Base-by-base conservation (phyloP, 371 early-diverging fungal species). In the Syncephalastrum racemosum region DNA sequence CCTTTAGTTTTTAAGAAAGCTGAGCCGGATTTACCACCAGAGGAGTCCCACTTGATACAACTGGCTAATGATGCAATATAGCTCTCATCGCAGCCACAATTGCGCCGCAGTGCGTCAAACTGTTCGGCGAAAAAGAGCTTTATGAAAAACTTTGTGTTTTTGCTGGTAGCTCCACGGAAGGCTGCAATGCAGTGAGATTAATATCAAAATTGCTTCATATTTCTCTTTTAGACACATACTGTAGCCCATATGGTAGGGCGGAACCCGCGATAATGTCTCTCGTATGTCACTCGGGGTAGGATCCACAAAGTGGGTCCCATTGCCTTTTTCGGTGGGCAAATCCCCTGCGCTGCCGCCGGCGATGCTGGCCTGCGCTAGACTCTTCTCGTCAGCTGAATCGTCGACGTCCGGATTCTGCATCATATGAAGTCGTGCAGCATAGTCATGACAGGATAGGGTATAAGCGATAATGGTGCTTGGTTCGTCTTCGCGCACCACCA, bases 391-490 rank as follows among this genome's bases (percentile, higher is more conserved):
- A 31, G 36, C 36, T 31, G 36, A 31, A 5, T 31, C 36, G 36
- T 31, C 36, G 36, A 31, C 10, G 10, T 31, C 36, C 6, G 36
- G 36, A 12, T 31, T 31, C 10, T 31, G 36, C 36, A 20, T 59
- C 52, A 4, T 20, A 44, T 31, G 36, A 10, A 31, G 36, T 10
- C 36, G 36, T 31, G 36, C 36, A 31, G 36, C 36, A 42, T 83
- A 85, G 23, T 83, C 80, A 20, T 74, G 68, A 16, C 73, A 80
- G 45, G 71, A 78, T 20, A 97, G 73, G 0, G 96, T 88, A 64
- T 91, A 90, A 0, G 98, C 94, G 55, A 98, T 88, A 54, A 98
- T 93, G 0, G 97, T 94, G 62, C 91, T 92, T 7, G 96, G 97
- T 59, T 97, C 97, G 50, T 93, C 90, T 61, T 97, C 97, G 27